Base-by-base conservation (phyloP, 1,139 yeast genomes). In the Pichia sp. region DNA sequence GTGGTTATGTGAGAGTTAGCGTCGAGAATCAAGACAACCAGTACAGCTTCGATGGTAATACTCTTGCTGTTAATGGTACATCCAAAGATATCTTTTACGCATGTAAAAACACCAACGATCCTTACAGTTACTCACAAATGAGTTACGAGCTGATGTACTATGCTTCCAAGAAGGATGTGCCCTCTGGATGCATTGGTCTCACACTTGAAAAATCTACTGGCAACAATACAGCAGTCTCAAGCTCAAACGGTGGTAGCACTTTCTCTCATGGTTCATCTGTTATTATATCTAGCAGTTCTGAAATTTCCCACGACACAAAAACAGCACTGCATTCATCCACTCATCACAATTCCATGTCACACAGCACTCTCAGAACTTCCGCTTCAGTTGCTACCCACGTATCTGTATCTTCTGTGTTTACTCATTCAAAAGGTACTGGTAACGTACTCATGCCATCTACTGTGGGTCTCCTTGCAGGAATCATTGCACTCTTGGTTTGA, bases 81-180 rank as follows among this genome's bases (percentile, higher is more conserved):
- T 8, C 52, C 4, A 36, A 36, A 9, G 51, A 49, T 12, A 22
- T 22, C 24, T 56, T 56, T 44, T 54, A 46, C 44, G 60, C 58
- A 14, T 52, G 57, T 41, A 52, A 45, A 49, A 50, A 55, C 41
- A 53, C 56, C 31, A 38, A 40, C 25, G 59, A 55, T 37, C 55
- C 58, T 21, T 53, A 53, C 46, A 17, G 35, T 17, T 54, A 47
- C 40, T 54, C 58, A 10, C 17, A 18, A 2, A 31, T 4, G 5
- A 20, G 38, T 17, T 52, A 46, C 31, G 52, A 52, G 39, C 35
- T 58, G 35, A 49, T 53, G 54, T 54, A 44, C 42, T 52, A 48
- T 41, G 42, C 50, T n/a, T n/a, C n/a, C n/a, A n/a, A n/a, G n/a
- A 34, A 35, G 8, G 40, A 41, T 23, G 51, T 48, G 22, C 58